phyloP scores from a whole-genome alignment of 805 yeast genomes.

The Candida tibetensis region DNA sequence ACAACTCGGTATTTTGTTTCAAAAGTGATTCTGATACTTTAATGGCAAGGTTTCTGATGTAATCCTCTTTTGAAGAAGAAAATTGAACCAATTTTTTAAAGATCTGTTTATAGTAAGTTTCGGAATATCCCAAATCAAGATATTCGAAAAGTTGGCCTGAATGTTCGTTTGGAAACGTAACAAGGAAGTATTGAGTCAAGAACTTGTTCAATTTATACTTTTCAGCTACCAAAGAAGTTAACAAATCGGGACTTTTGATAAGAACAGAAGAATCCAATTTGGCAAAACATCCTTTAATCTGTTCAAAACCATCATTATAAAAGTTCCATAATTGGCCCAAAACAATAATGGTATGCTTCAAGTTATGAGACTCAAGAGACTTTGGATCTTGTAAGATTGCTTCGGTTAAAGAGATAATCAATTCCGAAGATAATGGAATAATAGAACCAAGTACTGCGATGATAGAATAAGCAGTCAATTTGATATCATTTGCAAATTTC shows the following conservation, averaged over 20 bases:
- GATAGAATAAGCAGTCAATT: slow-evolving; percentile 80
- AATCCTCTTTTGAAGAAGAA: slow-evolving; percentile 12
- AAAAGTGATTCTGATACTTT: slow-evolving; percentile 22
- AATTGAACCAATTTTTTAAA: slow-evolving; percentile 13
- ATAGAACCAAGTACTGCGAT: slow-evolving; percentile 75
- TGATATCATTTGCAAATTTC: slow-evolving; percentile 49
- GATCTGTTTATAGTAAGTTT: slow-evolving; percentile 15
- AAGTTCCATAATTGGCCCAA: slow-evolving; percentile 41
- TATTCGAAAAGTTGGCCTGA: slow-evolving; percentile 22
- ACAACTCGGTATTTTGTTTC: slow-evolving; percentile 18
- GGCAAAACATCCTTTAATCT: slow-evolving; percentile 16
- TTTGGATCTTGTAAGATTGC: slow-evolving; percentile 27
- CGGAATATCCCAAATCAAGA: slow-evolving; percentile 17
- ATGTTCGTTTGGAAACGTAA: slow-evolving; percentile 19
- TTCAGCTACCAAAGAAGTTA: slow-evolving; percentile 18
- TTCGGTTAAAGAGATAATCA: slow-evolving; percentile 31
- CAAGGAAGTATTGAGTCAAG: slow-evolving; percentile 26
- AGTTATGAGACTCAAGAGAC: slow-evolving; percentile 17
- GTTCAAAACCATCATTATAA: slow-evolving; percentile 17
- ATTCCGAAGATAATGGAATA: slow-evolving; percentile 48
- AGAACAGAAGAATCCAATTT: slow-evolving; percentile 24
- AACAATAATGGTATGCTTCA: slow-evolving; percentile 36
- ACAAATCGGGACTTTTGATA: slow-evolving; percentile 7
- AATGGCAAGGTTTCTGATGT: slow-evolving; percentile 16
- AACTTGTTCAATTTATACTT: slow-evolving; percentile 31